Conservation (phyloP, 2,329 filamentous ascomycete genomes). For the Sporothrix dimorphospora region DNA sequence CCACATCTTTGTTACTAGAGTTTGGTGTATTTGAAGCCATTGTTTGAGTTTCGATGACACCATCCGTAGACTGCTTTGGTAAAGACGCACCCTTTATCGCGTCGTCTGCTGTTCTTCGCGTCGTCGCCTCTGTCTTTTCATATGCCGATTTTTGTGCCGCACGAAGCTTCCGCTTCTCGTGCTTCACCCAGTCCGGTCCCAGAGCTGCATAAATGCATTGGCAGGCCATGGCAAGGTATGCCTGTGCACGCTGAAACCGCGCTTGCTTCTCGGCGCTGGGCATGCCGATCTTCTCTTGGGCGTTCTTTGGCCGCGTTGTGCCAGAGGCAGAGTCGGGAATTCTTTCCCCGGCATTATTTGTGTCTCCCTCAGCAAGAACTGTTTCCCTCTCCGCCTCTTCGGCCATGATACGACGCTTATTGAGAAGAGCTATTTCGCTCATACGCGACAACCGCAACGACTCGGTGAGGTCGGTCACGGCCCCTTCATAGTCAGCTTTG, state of each 20-base stretch:
- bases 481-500: constrained; percentile 72
- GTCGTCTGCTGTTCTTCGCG: background rate
- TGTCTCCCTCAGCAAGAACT: background rate
- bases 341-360: background rate
- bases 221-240: constrained; percentile 73
- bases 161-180: background rate
- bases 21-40: no score
- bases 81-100: no score
- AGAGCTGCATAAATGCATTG: constrained; percentile 61
- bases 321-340: background rate
- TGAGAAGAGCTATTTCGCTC: constrained; percentile 50
- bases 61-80: no score
- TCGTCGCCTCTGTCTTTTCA: background rate
- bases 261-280: constrained; percentile 75
- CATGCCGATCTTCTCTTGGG: background rate
- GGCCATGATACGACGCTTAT: constrained; percentile 35
- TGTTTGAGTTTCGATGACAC: no score
- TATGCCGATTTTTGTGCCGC: background rate
- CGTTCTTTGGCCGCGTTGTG: background rate
- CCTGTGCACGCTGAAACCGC: constrained; percentile 73
- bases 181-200: constrained; percentile 30
- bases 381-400: background rate
- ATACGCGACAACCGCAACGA: constrained; percentile 62
- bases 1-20: background rate
- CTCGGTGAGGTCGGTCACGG: constrained; percentile 69